Percentiles rank a stretch among this genome's conserved stretches.
These are phyloP conservation scores for Clarireedia hainanense DNA, from an alignment of 2,329 filamentous ascomycete species.

Conservation along the genomic window DNA sequence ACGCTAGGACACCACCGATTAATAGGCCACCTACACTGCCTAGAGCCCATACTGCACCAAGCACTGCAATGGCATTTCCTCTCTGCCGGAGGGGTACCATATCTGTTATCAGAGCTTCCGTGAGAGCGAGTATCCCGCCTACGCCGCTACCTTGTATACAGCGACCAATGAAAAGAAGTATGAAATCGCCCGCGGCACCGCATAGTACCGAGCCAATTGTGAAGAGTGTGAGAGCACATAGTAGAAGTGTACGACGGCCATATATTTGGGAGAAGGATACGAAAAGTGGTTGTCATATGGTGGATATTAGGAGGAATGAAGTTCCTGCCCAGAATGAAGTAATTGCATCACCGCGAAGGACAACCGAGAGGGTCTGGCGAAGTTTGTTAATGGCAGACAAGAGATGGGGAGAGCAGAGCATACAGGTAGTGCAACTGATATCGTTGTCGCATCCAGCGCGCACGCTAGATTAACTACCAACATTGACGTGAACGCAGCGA, in stretches of 20 bases:
- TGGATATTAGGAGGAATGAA: conserved; percentile 57
- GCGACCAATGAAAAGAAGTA: conserved; percentile 27
- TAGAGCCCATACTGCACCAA: conserved; percentile 21
- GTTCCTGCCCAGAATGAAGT: conserved; percentile 61
- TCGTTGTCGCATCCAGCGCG: conserved; percentile 56
- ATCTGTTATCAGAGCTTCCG: conserved; percentile 37
- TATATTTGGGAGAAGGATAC: conserved; percentile 21
- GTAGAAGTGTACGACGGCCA: conserved; percentile 15
- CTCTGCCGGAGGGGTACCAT: conserved; percentile 36
- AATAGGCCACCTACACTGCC: conserved; percentile 27
- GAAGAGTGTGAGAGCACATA: conserved; percentile 17
- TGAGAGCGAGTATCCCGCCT: conserved; percentile 39
- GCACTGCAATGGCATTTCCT: conserved; percentile 30
- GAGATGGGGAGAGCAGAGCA: not conserved
- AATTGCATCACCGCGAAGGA: conserved; percentile 41
- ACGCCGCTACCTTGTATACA: conserved; percentile 42
- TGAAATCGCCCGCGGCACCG: conserved; percentile 22
- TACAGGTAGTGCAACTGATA: conserved; percentile 29
- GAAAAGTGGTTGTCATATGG: conserved; percentile 45
- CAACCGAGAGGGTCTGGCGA: conserved; percentile 43
- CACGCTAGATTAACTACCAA: conserved; percentile 40
- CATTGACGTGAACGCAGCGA: not conserved
- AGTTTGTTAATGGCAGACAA: conserved; percentile 1
- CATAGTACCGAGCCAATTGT: conserved; percentile 24
- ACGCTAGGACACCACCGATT: conserved; percentile 35